Evolutionary conservation across 2,329 filamentous ascomycete species (phyloP), one percentile per base, ranked within the genome.

Genomic region (Xylaria sp.): DNA sequence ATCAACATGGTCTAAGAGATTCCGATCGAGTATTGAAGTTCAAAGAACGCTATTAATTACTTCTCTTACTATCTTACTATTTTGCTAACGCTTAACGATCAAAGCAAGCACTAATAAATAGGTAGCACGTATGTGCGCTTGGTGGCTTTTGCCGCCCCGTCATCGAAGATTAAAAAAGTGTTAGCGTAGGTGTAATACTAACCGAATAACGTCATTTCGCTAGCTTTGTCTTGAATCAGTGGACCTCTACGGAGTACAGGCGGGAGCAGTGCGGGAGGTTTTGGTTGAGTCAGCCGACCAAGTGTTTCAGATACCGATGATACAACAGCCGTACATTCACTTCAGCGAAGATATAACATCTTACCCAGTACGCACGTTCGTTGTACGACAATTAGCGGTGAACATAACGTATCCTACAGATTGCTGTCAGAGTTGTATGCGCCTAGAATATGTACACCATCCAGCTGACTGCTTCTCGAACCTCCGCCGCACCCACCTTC

Each of bases 401-500:
- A 69, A 64, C 43, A 36, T 62, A 36, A 43, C 12, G 48, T 43
- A 15, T 57, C 4, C 52, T 20, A 33, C 15, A 28, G 33, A 23
- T 52, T 20, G 39, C 56, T 23, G 66, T 57, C 61, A 65, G 55
- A 61, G 49, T 54, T 51, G 12, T 36, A 56, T 49, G 33, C 41
- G 20, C 48, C 56, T 33, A 55, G 46, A 55, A 41, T 39, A 25
- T 36, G 59, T 62, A 41, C 62, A 31, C 41, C 25, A 39, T 52
- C 59, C 64, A 46, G 46, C 66, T 68, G 63, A 64, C 60, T 52
- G 15, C 46, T 25, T 13, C 55, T 56, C 49, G 54, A 59, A 54
- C n/a, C 60, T 62, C 31, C 41, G 33, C 58, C 33, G 31, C 51
- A 20, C 58, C 58, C 63, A 69, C 67, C 67, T 69, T 69, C 67